Evolutionary conservation across 83 land plant genomes (phyloP).

Genomic region (Picea engelmannii): DNA sequence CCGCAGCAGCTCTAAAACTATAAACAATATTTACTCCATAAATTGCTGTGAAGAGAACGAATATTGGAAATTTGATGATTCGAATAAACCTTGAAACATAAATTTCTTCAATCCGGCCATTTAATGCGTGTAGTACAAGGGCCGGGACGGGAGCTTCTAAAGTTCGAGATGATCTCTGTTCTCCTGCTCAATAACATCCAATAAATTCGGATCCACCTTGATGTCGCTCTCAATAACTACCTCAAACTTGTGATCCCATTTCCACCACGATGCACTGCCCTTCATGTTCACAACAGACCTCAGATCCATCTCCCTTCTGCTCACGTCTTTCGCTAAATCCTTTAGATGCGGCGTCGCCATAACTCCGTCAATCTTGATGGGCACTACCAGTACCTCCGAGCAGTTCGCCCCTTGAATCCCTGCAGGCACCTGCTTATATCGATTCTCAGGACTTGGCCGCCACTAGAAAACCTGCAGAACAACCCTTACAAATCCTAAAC

Average conservation of each 20-base stretch:
- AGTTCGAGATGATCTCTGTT: slow-evolving; percentile 20
- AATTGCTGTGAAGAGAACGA: too few relatives aligned
- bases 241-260: slow-evolving; percentile 72
- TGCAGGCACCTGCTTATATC: not conserved
- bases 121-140: too few relatives aligned
- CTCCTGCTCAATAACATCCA: slow-evolving; percentile 68
- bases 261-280: slow-evolving; percentile 61
- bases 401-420: too few relatives aligned
- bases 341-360: slow-evolving; percentile 56
- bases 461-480: not conserved
- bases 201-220: slow-evolving; percentile 57
- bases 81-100: too few relatives aligned
- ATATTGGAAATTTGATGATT: too few relatives aligned
- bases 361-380: slow-evolving; percentile 52
- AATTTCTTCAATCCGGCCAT: too few relatives aligned
- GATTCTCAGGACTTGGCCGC: not conserved
- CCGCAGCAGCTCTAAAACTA: too few relatives aligned
- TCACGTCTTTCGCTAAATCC: slow-evolving; percentile 52
- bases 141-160: not conserved
- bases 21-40: too few relatives aligned
- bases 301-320: slow-evolving; percentile 76
- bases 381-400: too few relatives aligned
- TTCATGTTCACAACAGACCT: slow-evolving; percentile 66
- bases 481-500: not conserved
- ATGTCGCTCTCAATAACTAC: slow-evolving; percentile 51